Evolutionary conservation across 192 early-diverging fungal genomes (phyloP), one percentile per base, ranked within the genome.

Genomic region (Pecoramyces ruminantium): DNA sequence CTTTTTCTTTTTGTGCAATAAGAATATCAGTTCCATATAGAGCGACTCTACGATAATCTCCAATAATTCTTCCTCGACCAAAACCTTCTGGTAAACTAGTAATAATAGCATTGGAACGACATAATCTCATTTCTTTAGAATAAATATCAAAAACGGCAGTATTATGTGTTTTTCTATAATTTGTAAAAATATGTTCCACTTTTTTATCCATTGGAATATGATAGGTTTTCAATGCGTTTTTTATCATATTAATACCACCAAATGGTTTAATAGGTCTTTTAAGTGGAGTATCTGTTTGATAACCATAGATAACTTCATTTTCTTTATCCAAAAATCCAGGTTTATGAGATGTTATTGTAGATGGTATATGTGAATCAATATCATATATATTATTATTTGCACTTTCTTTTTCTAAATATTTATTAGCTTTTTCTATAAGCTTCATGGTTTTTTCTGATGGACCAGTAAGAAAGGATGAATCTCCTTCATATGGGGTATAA

Each of bases 71-170:
- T 13, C 82, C 82, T 21, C 82, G 81, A 29, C 82, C 82, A 28
- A 83, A 82, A 16, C 82, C 82, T 18, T 82, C 82, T 18, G 82
- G 82, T 40, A 82, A 83, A 29, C 82, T 82, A 9, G 82, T 82
- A 3, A 82, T 9, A 78, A 82, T 82, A 17, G 81, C 81, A 78
- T 82, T 82, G 15, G 78, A 80, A n/a, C 82, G 8, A 13, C 13
- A 82, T 14, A 2, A 15, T 30, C 82, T 38, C 82, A 82, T 82
- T 38, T 82, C 82, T 38, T 4, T 4, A 12, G 82, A 79, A 28
- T 82, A 82, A 28, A 82, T 12, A 77, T 82, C 82, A 17, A 82
- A 82, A 13, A 82, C 83, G 17, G 13, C 83, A 34, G 8, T 78
- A 28, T 82, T 82, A 51, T 82, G 82, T 13, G 82, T 82, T 28